Percentiles rank a stretch among this genome's conserved stretches.
phyloP scores from a whole-genome alignment of 75 land plant species.

The Sequoia sempervirens region DNA sequence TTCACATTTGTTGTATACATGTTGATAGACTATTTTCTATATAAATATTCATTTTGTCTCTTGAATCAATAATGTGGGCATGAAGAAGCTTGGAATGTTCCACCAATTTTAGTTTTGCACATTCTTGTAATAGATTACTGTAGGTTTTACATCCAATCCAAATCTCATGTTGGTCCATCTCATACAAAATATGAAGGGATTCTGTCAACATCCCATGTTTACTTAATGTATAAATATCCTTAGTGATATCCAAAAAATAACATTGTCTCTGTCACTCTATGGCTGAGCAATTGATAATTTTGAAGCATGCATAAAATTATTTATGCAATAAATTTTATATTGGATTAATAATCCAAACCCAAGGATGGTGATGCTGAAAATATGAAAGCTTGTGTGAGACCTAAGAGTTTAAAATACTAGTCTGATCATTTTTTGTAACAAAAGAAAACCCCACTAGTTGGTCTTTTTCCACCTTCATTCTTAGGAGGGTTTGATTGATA shows the following conservation, averaged over 20 bases:
- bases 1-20: constrained; percentile 43
- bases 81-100: constrained; percentile 38
- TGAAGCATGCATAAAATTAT: neutral
- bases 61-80: constrained; percentile 31
- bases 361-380: neutral
- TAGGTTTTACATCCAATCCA: neutral
- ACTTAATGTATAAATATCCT: neutral
- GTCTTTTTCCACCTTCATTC: neutral
- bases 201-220: neutral
- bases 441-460: neutral
- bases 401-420: neutral
- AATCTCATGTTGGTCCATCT: neutral
- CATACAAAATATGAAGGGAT: neutral
- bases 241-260: too few relatives aligned
- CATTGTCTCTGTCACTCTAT: neutral
- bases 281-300: neutral
- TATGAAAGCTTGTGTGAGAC: neutral
- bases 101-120: constrained; percentile 3
- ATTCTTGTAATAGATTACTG: constrained; percentile 4
- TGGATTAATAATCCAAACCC: neutral
- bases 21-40: constrained; percentile 34
- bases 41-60: constrained; percentile 25
- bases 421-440: neutral
- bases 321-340: neutral
- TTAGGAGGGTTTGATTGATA: neutral